Evolutionary conservation across 176 grass and related monocot species (phyloP).

Genomic region (Carex scoparia): DNA sequence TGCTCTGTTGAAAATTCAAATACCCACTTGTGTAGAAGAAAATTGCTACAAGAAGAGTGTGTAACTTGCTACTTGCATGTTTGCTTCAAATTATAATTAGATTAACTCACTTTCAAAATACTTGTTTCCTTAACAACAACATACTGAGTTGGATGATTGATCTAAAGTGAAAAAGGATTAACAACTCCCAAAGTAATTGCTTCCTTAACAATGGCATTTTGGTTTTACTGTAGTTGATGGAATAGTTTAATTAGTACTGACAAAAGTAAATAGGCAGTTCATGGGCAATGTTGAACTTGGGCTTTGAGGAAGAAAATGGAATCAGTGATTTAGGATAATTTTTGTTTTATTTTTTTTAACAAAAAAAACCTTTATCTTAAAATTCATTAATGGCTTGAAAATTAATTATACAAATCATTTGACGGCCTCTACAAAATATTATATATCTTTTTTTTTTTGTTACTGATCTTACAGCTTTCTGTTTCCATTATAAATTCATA

Average conservation of each 20-base stretch:
- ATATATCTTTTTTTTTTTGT: too few relatives aligned
- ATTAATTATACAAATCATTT: too few relatives aligned
- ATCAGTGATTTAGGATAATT: background rate
- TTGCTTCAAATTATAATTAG: background rate
- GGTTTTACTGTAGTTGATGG: background rate
- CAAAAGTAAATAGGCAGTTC: background rate
- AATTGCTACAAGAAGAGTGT: background rate
- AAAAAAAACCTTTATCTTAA: background rate
- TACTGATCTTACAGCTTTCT: too few relatives aligned
- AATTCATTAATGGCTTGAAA: background rate
- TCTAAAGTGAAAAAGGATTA: background rate
- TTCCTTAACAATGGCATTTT: background rate
- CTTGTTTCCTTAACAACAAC: conserved; percentile 4
- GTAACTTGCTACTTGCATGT: background rate
- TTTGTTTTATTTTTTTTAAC: background rate
- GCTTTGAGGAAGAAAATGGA: background rate
- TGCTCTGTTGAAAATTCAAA: background rate
- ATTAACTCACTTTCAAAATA: background rate
- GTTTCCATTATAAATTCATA: too few relatives aligned
- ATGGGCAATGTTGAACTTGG: background rate
- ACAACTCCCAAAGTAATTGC: background rate
- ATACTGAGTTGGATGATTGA: background rate
- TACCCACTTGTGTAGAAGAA: background rate
- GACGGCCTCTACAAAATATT: too few relatives aligned
- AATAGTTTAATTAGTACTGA: background rate